A percentile compares a stretch with the other conserved stretches of the same genome.
These are phyloP conservation scores for Globisporangium lucens DNA, from an alignment of 352 stramenopile species.

Conservation along the genomic window DNA sequence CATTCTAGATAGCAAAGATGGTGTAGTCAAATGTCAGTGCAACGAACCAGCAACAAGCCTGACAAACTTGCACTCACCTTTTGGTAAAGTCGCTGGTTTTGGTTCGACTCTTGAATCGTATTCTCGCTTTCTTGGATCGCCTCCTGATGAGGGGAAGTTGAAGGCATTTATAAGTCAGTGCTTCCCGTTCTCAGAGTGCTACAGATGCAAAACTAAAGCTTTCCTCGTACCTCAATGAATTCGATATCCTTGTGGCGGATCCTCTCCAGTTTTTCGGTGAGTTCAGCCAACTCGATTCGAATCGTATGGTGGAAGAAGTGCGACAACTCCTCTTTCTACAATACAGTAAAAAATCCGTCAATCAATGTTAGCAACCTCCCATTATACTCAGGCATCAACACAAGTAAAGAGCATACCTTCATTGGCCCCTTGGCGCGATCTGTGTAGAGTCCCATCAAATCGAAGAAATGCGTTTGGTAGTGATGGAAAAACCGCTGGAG, in stretches of 20 bases:
- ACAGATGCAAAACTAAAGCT: not conserved
- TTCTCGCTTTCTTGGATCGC: constrained; percentile 58
- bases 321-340: constrained; percentile 60
- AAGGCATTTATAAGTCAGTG: not conserved
- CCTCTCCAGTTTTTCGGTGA: constrained; percentile 56
- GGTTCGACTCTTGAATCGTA: constrained; percentile 43
- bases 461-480: constrained; percentile 65
- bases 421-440: constrained; percentile 57
- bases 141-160: constrained; percentile 16
- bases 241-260: constrained; percentile 58
- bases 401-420: constrained; percentile 31
- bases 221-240: constrained; percentile 32
- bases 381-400: not conserved
- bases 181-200: not conserved
- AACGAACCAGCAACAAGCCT: not conserved
- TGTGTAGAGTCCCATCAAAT: constrained; percentile 70
- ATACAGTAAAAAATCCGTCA: not conserved
- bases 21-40: not conserved
- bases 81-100: constrained; percentile 61
- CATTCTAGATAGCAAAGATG: constrained; percentile 23
- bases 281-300: constrained; percentile 43
- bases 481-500: constrained; percentile 67
- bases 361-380: not conserved
- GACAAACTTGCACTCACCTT: constrained; percentile 15
- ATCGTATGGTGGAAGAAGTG: constrained; percentile 65